Evolutionary conservation across 139 green algal genomes (phyloP).

Genomic region (Auxenochlorella pyrenoidosa): DNA sequence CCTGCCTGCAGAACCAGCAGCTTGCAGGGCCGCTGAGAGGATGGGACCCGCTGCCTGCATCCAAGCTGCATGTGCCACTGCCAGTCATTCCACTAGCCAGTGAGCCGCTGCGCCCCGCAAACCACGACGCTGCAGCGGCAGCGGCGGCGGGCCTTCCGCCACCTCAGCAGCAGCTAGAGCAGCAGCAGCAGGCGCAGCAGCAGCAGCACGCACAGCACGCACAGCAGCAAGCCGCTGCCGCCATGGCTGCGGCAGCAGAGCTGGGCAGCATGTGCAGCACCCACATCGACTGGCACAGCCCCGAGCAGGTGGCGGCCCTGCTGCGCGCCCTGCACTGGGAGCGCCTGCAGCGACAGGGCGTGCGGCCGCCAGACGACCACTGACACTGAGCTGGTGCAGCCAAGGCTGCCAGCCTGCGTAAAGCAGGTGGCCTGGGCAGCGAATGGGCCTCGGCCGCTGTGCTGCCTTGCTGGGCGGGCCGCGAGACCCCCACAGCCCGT

Average conservation of each 20-base stretch:
- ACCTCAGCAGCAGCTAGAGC: neutral
- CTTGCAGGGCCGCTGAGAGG: neutral
- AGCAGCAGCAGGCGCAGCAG: neutral
- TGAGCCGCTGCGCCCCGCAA: slow-evolving; percentile 3
- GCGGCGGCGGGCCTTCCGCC: neutral
- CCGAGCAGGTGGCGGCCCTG: slow-evolving; percentile 6
- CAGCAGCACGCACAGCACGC: neutral
- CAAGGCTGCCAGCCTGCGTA: too few species aligned
- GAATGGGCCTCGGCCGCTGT: too few species aligned
- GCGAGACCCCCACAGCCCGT: too few species aligned
- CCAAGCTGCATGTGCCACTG: neutral
- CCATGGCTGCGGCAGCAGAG: neutral
- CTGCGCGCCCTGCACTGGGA: slow-evolving; percentile 25
- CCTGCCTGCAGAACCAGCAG: neutral
- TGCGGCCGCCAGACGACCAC: neutral
- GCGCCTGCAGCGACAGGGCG: slow-evolving; percentile 1
- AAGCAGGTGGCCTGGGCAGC: too few species aligned
- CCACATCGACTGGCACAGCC: slow-evolving; percentile 6
- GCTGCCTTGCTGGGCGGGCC: too few species aligned
- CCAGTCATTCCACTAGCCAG: neutral
- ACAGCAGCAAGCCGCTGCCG: neutral
- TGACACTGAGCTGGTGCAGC: too few species aligned
- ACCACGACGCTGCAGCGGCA: neutral
- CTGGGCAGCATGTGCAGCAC: neutral
- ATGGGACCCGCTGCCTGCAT: neutral